Evolutionary conservation across 164 flowering plant species (phyloP), one percentile per base, ranked within the genome.

Genomic region (Umbilicus rupestris): DNA sequence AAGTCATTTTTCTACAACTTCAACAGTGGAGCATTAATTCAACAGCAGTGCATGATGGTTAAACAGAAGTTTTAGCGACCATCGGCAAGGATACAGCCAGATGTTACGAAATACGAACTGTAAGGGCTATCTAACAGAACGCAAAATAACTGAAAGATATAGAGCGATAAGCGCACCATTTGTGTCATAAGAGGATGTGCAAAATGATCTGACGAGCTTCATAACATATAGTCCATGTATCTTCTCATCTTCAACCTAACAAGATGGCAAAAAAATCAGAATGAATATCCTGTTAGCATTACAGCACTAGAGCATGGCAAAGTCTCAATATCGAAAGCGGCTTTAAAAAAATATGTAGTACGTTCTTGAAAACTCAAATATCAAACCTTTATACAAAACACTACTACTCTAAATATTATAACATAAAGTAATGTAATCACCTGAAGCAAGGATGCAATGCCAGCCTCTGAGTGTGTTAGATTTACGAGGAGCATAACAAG

Each of bases 181-280:
- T 63, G 67, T 67, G 50, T 91, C 96, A 70, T 71, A 69, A 41
- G 87, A 72, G 55, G 94, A 81, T 70, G 86, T 69, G 73, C 96
- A 91, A 62, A 94, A 94, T 70, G 95, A 91, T 76, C 99, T 85
- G 68, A 91, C 99, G 39, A 94, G 93, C 87, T 85, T 94, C 87
- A 87, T 83, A 17, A 91, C 75, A 79, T 87, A 79, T n/a, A 89
- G 73, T 63, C 99, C 97, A 57, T 81, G 85, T 78, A 89, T 67
- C 79, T 91, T 89, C 75, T 85, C 96, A 70, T 91, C 95, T 64
- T 78, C 93, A 78, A 39, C 71, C 99, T 94, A 77, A n/a, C n/a
- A n/a, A n/a, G 58, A 60, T 63, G 63, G 16, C 44, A 59, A 35
- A 37, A 22, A 37, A 31, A 47, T 31, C 52, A 69, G 20, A 52